Base-by-base conservation (phyloP, 805 yeast species). In the Kodamaea restingae region DNA sequence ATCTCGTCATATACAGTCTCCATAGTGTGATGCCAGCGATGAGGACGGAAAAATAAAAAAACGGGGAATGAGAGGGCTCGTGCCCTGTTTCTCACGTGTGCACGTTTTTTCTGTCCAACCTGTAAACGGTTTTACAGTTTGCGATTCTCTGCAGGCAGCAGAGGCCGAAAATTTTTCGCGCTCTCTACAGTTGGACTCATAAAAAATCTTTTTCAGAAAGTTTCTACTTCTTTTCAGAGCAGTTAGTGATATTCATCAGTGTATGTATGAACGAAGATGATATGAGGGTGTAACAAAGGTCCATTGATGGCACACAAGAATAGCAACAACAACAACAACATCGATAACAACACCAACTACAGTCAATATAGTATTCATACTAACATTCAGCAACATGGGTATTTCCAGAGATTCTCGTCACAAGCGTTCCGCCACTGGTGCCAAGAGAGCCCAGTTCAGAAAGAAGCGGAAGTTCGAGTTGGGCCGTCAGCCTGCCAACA, bases 361-460 rank as follows among this genome's bases (percentile, higher is more conserved):
- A 20, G 5, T 20, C 5, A 20, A 6, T 20, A 8, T 20, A 5
- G 7, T 5, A 20, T 12, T 17, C 31, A 5, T 52, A 52, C 58
- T 54, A 55, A 49, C 57, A 27, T 21, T 14, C 32, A 46, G 49
- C 67, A 84, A 73, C 73, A 91, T 91, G 98, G 98, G 98, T 90
- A 91, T 91, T 85, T 88, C 98, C 76, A 91, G 98, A 82, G 98
- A 93, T 82, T 91, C 98, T 75, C 96, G 97, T 80, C 98, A 93
- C 90, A 91, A 91, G 87, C 95, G 98, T 78, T 77, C 97, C 65
- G 95, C 95, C 75, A 90, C 98, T 70, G 98, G 98, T 85, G 98
- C 98, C 73, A 90, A 88, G 78, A 88, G 97, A 78, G 98, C 98
- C 75, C 95, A 88, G 77, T 87, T 83, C 95, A 91, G 98, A 88